phyloP scores from a whole-genome alignment of 805 yeast species.

The Monosporozyma servazzii region DNA sequence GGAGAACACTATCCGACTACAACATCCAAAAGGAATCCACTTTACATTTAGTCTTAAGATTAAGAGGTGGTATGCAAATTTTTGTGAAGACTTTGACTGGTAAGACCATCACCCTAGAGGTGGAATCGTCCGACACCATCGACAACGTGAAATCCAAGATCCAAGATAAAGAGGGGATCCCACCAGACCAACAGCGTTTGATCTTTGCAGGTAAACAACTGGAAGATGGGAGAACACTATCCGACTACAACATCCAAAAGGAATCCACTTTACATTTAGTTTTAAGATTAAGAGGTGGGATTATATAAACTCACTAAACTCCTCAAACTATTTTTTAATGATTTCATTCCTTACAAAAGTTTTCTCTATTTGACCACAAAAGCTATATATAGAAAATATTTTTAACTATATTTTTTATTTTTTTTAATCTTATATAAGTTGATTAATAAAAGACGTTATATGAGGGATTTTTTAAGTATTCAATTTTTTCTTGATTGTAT shows the following conservation, averaged over 20 bases:
- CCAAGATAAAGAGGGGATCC: constrained; percentile 62
- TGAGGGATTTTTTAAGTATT: background rate
- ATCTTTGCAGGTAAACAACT: constrained; percentile 57
- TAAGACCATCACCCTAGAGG: constrained; percentile 74
- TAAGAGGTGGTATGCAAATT: constrained; percentile 57
- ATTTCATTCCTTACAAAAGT: background rate
- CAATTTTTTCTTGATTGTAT: background rate
- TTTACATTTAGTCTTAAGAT: constrained; percentile 59
- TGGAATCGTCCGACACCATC: constrained; percentile 88
- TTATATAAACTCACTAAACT: constrained; percentile 37
- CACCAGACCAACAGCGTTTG: constrained; percentile 61
- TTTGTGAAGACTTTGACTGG: constrained; percentile 32
- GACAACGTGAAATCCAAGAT: constrained; percentile 80
- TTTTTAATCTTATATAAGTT: background rate
- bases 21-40: constrained; percentile 68
- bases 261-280: constrained; percentile 62
- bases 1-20: constrained; percentile 63
- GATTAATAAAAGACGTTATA: background rate
- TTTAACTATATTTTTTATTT: background rate
- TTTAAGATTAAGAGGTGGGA: constrained; percentile 60
- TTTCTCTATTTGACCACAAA: background rate
- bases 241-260: constrained; percentile 62
- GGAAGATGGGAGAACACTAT: constrained; percentile 60
- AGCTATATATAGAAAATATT: background rate
- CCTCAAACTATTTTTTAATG: background rate